These are phyloP conservation scores for Hanseniaspora occidentalis DNA, from an alignment of 805 yeast genomes.

Conservation along the genomic window DNA sequence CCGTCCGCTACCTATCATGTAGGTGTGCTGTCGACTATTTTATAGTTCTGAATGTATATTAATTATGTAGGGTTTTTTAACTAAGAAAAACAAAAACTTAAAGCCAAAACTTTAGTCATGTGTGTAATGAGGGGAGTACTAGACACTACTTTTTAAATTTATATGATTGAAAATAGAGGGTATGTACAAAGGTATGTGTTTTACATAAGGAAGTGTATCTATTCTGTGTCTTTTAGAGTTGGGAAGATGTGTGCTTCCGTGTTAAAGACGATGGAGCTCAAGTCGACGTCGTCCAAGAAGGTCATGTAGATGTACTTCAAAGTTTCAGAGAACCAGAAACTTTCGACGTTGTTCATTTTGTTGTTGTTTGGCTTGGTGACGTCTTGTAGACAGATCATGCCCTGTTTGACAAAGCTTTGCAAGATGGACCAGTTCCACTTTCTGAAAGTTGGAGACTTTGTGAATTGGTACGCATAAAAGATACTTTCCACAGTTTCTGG, in stretches of 20 bases:
- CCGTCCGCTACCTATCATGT: constrained; percentile 73
- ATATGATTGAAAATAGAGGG: no score
- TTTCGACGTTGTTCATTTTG: constrained; percentile 65
- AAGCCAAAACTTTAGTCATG: no score
- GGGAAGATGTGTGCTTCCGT: constrained; percentile 95
- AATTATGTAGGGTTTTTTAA: no score
- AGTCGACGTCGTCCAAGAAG: constrained; percentile 62
- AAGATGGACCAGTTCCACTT: constrained; percentile 86
- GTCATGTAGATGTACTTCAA: constrained; percentile 71
- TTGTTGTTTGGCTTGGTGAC: constrained; percentile 40
- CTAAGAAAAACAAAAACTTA: no score
- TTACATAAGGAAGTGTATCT: no score
- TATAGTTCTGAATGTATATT: no score
- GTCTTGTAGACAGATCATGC: constrained; percentile 55
- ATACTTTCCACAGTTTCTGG: constrained; percentile 91
- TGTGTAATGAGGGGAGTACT: no score
- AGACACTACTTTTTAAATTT: no score
- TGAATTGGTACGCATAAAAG: constrained; percentile 65
- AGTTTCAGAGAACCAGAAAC: constrained; percentile 92
- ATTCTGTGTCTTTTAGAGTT: constrained; percentile 32
- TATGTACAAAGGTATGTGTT: no score
- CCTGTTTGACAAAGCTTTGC: constrained; percentile 49
- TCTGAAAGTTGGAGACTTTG: constrained; percentile 71
- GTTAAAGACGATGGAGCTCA: constrained; percentile 64
- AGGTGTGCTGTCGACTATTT: constrained; percentile 11